Percentiles rank a stretch among this genome's conserved stretches.
These are phyloP conservation scores for Passalora sequoiae DNA, from an alignment of 2,329 filamentous ascomycete species.

Conservation along the genomic window DNA sequence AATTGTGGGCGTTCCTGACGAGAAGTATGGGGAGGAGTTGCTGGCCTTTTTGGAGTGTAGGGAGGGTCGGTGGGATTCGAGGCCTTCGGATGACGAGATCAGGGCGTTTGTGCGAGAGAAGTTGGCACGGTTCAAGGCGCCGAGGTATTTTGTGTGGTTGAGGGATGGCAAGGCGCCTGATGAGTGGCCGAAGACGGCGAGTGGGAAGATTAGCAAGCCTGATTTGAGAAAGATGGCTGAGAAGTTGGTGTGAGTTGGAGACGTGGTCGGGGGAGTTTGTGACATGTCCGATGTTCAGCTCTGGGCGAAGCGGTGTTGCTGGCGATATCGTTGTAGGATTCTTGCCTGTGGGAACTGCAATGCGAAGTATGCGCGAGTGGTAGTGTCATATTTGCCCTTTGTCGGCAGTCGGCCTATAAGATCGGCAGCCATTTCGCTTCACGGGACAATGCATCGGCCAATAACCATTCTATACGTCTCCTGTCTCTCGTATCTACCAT, in stretches of 20 bases:
- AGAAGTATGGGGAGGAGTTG: slow-evolving; percentile 29
- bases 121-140: slow-evolving; percentile 26
- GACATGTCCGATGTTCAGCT: too few relatives aligned
- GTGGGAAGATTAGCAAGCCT: slow-evolving; percentile 19
- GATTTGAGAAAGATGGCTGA: slow-evolving; percentile 7
- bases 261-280: too few relatives aligned
- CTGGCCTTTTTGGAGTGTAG: slow-evolving; percentile 33
- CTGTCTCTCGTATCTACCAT: background rate
- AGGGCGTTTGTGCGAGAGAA: slow-evolving; percentile 19
- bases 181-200: slow-evolving; percentile 27
- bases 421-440: too few relatives aligned
- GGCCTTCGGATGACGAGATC: slow-evolving; percentile 20
- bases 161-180: slow-evolving; percentile 17
- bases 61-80: slow-evolving; percentile 7
- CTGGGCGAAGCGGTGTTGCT: too few relatives aligned
- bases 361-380: too few relatives aligned
- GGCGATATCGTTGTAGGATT: too few relatives aligned
- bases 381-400: too few relatives aligned
- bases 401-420: too few relatives aligned
- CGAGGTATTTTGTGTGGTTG: slow-evolving; percentile 26
- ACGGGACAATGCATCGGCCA: background rate
- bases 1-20: slow-evolving; percentile 25
- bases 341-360: too few relatives aligned
- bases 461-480: background rate
- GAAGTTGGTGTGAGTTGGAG: slow-evolving; percentile 1